Base-by-base conservation (phyloP, 176 grass and related monocot species). In the Aegilops bicornis region DNA sequence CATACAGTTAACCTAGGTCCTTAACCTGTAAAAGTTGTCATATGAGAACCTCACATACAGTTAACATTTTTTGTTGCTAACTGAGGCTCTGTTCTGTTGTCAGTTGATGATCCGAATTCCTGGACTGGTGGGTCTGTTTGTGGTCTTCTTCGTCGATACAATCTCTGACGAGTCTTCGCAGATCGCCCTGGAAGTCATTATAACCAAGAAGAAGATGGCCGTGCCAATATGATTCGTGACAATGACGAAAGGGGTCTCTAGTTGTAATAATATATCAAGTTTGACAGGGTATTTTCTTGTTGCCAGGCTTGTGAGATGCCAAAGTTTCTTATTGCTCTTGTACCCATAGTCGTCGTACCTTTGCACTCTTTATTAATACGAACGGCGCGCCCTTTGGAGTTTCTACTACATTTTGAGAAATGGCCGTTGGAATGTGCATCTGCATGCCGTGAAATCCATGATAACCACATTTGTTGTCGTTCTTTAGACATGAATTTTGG, bases 241-340 rank as follows among this genome's bases (percentile, higher is more conserved):
- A 30, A 59, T 82, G 78, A 82, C 10, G 78, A 88, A 88, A 84
- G 82, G 35, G 72, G 77, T 78, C 63, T 37, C 48, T 30, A 65
- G 61, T 85, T 85, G 72, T 91, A 91, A 91, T 88, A 91, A 85
- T 82, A 71, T 76, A 72, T 76, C 10, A 70, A 77, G 52, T 85
- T 91, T 77, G 22, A 85, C 63, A 58, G 14, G 78, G 79, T 22
- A 75, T 84, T 80, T 69, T 58, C 73, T 82, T 82, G 40, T 81
- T 33, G 10, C 79, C 50, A 3, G 8, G 32, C 64, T 72, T 84
- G 15, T 52, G 76, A 40, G 83, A 83, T 82, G 68, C 69, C 62
- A 43, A 83, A 85, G 54, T 67, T 86, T 58, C 40, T 80, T 36
- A 24, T 80, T 29, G 50, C 8, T 40, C 52, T 27, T 9, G 76